These are phyloP conservation scores for Thalassia testudinum DNA, from an alignment of 116 monocot genomes.

Conservation along the genomic window DNA sequence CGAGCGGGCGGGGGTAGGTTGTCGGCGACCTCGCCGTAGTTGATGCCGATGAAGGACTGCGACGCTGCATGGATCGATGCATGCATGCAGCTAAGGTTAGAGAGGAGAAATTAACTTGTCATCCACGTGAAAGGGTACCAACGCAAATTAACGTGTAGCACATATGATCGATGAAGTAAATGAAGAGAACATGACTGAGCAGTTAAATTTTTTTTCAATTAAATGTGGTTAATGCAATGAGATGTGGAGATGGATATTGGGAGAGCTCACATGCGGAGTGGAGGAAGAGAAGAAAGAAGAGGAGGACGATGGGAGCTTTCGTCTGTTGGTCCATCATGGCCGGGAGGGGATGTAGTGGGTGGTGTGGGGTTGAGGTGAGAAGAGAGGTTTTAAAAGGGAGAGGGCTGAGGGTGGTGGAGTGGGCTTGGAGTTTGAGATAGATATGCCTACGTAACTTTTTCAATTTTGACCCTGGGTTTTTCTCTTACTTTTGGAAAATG, in stretches of 20 bases:
- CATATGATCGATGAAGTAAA: neutral
- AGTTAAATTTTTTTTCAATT: neutral
- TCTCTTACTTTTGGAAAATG: too few species aligned
- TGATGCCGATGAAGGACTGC: constrained; percentile 56
- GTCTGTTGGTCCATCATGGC: neutral
- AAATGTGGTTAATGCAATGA: neutral
- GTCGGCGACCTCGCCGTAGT: constrained; percentile 77
- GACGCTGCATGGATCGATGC: too few species aligned
- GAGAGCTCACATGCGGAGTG: neutral
- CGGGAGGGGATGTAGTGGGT: neutral
- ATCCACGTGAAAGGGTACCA: neutral
- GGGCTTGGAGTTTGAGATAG: too few species aligned
- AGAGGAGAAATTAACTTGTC: neutral
- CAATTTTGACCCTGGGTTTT: too few species aligned
- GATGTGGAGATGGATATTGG: neutral
- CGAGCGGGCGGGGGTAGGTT: constrained; percentile 49
- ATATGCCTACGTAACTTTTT: too few species aligned
- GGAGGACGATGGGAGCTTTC: neutral
- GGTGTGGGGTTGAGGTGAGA: neutral
- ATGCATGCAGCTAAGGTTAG: neutral
- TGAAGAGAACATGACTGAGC: neutral
- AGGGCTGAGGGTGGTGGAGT: neutral
- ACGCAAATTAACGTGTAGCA: neutral
- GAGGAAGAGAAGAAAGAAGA: neutral
- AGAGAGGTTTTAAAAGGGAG: neutral